Percentiles rank a stretch among this genome's conserved stretches.
Evolutionary conservation across 2,329 filamentous ascomycete genomes (phyloP).

Genomic region (Fusarium pilosicola): DNA sequence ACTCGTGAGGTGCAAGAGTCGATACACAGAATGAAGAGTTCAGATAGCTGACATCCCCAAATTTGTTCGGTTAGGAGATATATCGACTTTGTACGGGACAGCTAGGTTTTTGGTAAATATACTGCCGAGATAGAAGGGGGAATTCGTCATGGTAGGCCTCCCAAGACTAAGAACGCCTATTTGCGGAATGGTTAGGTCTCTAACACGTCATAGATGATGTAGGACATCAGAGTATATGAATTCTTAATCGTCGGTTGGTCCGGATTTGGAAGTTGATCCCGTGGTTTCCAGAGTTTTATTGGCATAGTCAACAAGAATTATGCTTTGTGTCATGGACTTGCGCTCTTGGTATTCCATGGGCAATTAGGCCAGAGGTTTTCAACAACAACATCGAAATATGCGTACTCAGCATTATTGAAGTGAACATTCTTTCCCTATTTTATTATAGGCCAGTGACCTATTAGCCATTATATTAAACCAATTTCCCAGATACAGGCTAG

Average conservation of each 20-base stretch:
- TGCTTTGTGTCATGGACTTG: no score
- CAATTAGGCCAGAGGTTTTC: no score
- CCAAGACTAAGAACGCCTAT: neutral
- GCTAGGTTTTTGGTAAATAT: fast-evolving
- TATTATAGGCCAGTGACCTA: neutral
- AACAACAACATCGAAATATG: no score
- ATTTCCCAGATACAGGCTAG: neutral
- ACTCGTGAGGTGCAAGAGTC: fast-evolving
- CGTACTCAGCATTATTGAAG: no score
- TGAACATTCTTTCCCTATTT: neutral
- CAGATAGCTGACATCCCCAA: no score
- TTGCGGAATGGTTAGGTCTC: fast-evolving
- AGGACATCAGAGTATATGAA: fast-evolving
- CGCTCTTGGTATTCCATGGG: no score
- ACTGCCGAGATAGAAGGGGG: neutral
- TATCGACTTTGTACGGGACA: fast-evolving
- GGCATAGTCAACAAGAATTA: no score
- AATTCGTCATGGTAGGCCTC: neutral
- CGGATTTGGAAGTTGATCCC: no score
- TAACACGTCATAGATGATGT: neutral
- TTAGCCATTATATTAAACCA: neutral
- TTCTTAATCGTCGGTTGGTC: no score
- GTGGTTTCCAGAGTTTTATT: no score
- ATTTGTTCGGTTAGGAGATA: fast-evolving
- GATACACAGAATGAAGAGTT: fast-evolving